Percentiles rank a stretch among this genome's conserved stretches.
These are phyloP conservation scores for Pythium guiyangense DNA, from an alignment of 352 stramenopile species.

Conservation along the genomic window DNA sequence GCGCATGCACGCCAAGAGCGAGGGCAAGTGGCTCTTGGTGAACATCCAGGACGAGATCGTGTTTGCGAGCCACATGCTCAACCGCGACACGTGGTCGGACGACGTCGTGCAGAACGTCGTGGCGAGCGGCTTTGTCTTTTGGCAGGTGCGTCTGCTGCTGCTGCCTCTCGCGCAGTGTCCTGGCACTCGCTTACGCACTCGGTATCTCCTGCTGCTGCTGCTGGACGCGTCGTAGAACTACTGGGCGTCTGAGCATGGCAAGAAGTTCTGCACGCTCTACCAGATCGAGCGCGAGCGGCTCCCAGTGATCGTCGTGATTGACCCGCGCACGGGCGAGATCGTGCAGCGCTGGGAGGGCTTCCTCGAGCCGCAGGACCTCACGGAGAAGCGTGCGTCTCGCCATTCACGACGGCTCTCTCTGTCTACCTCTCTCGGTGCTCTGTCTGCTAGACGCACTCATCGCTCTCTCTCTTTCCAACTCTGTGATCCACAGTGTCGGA, in stretches of 20 bases:
- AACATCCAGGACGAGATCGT: conserved; percentile 94
- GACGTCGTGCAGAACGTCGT: conserved; percentile 94
- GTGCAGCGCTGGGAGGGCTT: conserved; percentile 65
- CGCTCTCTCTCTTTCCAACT: neutral
- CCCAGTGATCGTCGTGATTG: conserved; percentile 69
- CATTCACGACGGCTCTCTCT: too few relatives aligned
- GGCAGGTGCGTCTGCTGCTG: conserved; percentile 83
- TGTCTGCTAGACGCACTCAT: neutral
- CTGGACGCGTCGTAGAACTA: too few relatives aligned
- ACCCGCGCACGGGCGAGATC: conserved; percentile 73
- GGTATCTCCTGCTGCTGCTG: too few relatives aligned
- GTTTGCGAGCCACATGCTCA: conserved; percentile 94
- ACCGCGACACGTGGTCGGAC: conserved; percentile 94
- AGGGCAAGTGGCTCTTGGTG: conserved; percentile 91
- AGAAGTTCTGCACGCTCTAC: conserved; percentile 82
- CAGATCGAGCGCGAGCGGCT: conserved; percentile 66
- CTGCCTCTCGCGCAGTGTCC: too few relatives aligned
- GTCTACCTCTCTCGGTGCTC: too few relatives aligned
- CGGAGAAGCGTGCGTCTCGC: conserved; percentile 72
- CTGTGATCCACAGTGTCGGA: conserved; percentile 40
- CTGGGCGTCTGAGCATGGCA: conserved; percentile 71
- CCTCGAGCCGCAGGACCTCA: conserved; percentile 60
- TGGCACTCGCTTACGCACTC: too few relatives aligned
- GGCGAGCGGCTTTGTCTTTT: conserved; percentile 93
- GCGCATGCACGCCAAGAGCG: conserved; percentile 75